These are phyloP conservation scores for Combretum micranthum DNA, from an alignment of 345 rosid genomes.

Conservation along the genomic window DNA sequence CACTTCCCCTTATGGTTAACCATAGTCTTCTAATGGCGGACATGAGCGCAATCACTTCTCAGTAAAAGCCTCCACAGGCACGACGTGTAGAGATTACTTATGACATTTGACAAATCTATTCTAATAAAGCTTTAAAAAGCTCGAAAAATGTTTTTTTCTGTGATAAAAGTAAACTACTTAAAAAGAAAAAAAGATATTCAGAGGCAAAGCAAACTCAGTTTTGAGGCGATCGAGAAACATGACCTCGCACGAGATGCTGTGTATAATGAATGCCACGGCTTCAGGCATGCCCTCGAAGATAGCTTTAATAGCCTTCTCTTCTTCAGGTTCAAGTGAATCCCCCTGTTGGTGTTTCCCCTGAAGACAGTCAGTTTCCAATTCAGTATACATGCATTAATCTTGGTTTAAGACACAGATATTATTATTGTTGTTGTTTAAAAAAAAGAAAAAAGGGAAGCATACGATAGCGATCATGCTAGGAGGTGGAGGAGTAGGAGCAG, in stretches of 20 bases:
- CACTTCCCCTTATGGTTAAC: no score
- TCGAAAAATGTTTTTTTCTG: no score
- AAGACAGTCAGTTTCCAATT: not conserved
- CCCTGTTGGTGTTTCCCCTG: slow-evolving; percentile 17
- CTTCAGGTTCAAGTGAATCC: slow-evolving; percentile 11
- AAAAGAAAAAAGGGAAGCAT: no score
- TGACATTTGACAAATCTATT: no score
- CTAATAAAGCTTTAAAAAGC: no score
- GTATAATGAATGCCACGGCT: slow-evolving; percentile 22
- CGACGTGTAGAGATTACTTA: no score
- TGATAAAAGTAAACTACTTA: no score
- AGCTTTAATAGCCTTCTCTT: slow-evolving; percentile 12
- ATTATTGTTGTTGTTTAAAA: not conserved
- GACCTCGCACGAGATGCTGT: slow-evolving; percentile 43
- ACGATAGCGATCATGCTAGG: slow-evolving; percentile 23
- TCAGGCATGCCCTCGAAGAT: slow-evolving; percentile 25
- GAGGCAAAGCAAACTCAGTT: not conserved
- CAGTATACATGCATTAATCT: no score
- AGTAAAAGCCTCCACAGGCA: no score
- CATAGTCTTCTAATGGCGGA: no score
- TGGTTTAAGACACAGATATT: not conserved
- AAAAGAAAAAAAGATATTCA: not conserved
- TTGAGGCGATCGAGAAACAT: not conserved
- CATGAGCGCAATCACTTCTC: no score
- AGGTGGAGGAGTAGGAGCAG: slow-evolving; percentile 22